Evolutionary conservation across 1,139 yeast genomes (phyloP), one percentile per base, ranked within the genome.

Genomic region (Nematodospora anomalae): DNA sequence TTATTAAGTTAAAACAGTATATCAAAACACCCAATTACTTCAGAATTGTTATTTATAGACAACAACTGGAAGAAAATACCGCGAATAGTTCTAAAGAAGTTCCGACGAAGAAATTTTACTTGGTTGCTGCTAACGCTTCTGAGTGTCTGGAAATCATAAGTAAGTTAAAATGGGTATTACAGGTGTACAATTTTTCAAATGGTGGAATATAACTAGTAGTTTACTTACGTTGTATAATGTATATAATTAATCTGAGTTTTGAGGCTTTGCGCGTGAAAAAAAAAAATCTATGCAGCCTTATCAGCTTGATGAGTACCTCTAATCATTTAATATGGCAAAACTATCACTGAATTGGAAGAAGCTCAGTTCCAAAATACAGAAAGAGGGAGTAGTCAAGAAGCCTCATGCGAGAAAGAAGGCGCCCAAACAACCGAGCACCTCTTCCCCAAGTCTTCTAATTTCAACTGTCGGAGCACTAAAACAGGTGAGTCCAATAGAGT

Each of bases 61-160:
- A 40, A 26, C 43, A 34, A 16, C 51, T 45, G 12, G 71, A 75
- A 4, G 70, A 68, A 13, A 80, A 79, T 3, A 58, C 60, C 1
- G 63, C 63, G 1, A 58, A 24, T 18, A 16, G 14, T n/a, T 31
- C 46, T n/a, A 42, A 45, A 22, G 72, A 69, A 10, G 50, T 54
- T 1, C 42, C 63, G 5, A 62, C 67, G 40, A 90, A 92, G 58
- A 78, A 94, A 50, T 92, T 90, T 55, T 95, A 88, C 50, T 73
- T 92, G 43, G 97, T 90, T 51, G 95, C 96, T 0, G 68, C 70
- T 4, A 76, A 72, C 34, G 66, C 71, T 0, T 58, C 60, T 2
- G 86, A 84, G 47, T 80, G 95, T 35, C 75, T 71, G 29, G 96
- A 86, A 45, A 90, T 92, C 37, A 83, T 90, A 6, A 66, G 75